Percentiles rank a stretch among this genome's conserved stretches.
These are phyloP conservation scores for Linnemannia exigua DNA, from an alignment of 192 early-diverging fungal species.

Conservation along the genomic window DNA sequence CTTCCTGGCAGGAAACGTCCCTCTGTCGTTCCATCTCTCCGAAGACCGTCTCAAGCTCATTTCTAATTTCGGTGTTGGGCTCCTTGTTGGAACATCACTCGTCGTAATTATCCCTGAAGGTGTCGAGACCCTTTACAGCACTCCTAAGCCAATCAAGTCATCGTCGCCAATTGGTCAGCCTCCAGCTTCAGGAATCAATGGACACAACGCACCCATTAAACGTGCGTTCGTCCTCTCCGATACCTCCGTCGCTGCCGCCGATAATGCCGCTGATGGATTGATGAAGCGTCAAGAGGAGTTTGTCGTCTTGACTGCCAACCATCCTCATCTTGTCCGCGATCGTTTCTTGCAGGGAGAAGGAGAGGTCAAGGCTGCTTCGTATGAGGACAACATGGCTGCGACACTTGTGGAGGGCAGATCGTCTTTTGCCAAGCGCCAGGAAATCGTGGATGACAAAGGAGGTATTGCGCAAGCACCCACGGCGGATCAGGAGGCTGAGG, in stretches of 20 bases:
- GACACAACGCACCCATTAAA: constrained; percentile 38
- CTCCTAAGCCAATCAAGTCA: constrained; percentile 2
- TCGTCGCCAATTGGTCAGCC: constrained; percentile 1
- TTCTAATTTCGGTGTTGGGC: constrained; percentile 89
- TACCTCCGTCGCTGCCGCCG: constrained; percentile 3
- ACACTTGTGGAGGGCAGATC: constrained; percentile 4
- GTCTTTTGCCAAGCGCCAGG: constrained; percentile 33
- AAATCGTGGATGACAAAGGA: neutral
- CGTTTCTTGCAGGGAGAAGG: constrained; percentile 14
- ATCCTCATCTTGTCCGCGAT: constrained; percentile 23
- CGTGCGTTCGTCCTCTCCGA: constrained; percentile 25
- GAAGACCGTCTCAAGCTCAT: constrained; percentile 79
- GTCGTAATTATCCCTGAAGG: constrained; percentile 97
- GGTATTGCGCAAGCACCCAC: neutral
- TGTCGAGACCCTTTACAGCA: constrained; percentile 85
- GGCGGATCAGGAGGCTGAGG: neutral
- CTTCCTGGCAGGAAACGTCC: constrained; percentile 89
- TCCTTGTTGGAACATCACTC: constrained; percentile 92
- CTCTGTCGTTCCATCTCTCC: constrained; percentile 84
- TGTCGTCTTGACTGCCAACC: constrained; percentile 12
- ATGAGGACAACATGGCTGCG: constrained; percentile 41
- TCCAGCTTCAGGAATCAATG: constrained; percentile 6
- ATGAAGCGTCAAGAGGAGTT: constrained; percentile 22
- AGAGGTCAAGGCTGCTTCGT: constrained; percentile 1
- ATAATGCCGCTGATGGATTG: neutral